Evolutionary conservation across 192 early-diverging fungal species (phyloP), one percentile per base, ranked within the genome.

Genomic region (Podila epigama): DNA sequence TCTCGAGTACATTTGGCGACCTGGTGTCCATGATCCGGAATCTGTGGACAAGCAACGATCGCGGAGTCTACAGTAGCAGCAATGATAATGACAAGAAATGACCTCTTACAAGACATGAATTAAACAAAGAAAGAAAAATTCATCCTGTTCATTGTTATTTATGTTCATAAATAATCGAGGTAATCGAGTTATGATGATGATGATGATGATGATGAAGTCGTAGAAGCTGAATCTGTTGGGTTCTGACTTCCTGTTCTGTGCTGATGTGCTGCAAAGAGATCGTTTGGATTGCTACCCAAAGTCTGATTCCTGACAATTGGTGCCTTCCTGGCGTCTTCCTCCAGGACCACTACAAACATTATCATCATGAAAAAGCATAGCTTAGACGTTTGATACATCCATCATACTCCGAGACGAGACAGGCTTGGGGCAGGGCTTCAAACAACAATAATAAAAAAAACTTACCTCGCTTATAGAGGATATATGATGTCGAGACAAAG

Each of bases 391-490:
- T 22, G 40, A 20, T n/a, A 36, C 5, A n/a, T n/a, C 18, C 28
- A 29, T n/a, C n/a, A 13, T 36, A 25, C 20, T 58, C 33, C 20
- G 36, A 15, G 3, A 31, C 7, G 20, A 5, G 2, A 5, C 32
- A 35, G 32, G 55, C 29, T 16, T 31, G 8, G 5, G 27, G 28
- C 29, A 12, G 2, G 18, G 18, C 22, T 29, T 4, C 31, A 54
- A 6, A 1, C 7, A 31, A 12, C 22, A 3, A 0, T 32, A 28
- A 11, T 0, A 15, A 55, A 1, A 55, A 31, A 12, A 16, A 70
- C 61, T 1, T 64, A 70, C 69, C 18, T 11, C 71, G 64, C 35
- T 75, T 75, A 36, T 75, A 75, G 37, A 75, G 71, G 40, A 75
- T 58, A 35, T 75, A 75, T 16, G 71, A 63, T 1, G 71, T 63